A percentile compares a stretch with the other conserved stretches of the same genome.
phyloP scores from a whole-genome alignment of 139 green algal genomes.

The Coelastrella sp. region DNA sequence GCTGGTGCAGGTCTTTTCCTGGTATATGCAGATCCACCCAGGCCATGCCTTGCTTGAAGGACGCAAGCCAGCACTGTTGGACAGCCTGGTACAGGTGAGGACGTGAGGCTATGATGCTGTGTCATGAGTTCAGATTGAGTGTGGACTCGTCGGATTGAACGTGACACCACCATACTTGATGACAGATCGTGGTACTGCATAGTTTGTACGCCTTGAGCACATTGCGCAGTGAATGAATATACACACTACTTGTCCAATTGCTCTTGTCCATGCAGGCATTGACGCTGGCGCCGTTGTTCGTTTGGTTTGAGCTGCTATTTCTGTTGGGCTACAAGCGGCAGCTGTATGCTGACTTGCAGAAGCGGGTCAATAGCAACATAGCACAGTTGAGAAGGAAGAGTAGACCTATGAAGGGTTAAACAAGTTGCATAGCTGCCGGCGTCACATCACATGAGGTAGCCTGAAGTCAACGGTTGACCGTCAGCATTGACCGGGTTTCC shows the following conservation, averaged over 20 bases:
- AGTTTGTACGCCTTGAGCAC: not conserved
- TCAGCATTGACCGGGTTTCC: no score
- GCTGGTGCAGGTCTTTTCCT: slow-evolving; percentile 59
- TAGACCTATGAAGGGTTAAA: no score
- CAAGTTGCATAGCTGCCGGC: no score
- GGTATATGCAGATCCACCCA: slow-evolving; percentile 65
- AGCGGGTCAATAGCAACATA: slow-evolving; percentile 45
- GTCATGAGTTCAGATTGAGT: no score
- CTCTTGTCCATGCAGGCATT: slow-evolving; percentile 66
- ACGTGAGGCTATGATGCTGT: no score
- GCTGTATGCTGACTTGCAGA: slow-evolving; percentile 63
- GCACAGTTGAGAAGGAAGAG: not conserved
- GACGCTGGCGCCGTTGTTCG: slow-evolving; percentile 83
- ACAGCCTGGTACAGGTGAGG: slow-evolving; percentile 84
- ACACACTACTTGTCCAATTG: no score
- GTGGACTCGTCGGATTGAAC: not conserved
- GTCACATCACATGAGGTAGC: no score
- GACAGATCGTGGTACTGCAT: no score
- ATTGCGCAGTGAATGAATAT: not conserved
- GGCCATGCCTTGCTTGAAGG: slow-evolving; percentile 84
- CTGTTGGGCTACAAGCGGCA: slow-evolving; percentile 70
- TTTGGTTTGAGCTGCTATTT: slow-evolving; percentile 91
- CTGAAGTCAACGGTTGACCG: no score
- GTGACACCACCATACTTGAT: not conserved
- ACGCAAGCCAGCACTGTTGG: slow-evolving; percentile 80